Percentiles rank a stretch among this genome's conserved stretches.
phyloP scores from a whole-genome alignment of 129 eudicot genomes.

The Flaveria brownii region DNA sequence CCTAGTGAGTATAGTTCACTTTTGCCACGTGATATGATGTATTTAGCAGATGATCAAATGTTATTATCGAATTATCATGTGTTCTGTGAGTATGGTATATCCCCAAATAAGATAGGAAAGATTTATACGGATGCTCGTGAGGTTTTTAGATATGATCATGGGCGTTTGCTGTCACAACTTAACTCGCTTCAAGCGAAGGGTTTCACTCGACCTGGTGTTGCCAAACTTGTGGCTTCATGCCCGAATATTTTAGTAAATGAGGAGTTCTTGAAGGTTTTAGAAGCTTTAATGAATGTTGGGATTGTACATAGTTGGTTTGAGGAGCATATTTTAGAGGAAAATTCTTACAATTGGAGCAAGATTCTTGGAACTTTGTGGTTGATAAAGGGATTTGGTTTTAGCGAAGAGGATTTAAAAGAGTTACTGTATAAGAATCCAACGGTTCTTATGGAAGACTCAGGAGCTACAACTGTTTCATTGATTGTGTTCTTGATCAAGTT shows the following conservation, averaged over 20 bases:
- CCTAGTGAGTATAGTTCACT: conserved; percentile 48
- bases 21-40: conserved; percentile 59
- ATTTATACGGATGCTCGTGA: conserved; percentile 58
- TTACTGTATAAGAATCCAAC: conserved; percentile 44
- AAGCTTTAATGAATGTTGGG: conserved; percentile 42
- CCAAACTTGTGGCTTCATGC: conserved; percentile 49
- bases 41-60: conserved; percentile 55
- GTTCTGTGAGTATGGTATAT: conserved; percentile 64
- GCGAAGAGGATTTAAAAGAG: conserved; percentile 39
- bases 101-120: conserved; percentile 59
- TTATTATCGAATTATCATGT: conserved; percentile 69
- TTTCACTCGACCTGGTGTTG: conserved; percentile 43
- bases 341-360: conserved; percentile 54
- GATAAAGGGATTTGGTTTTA: conserved; percentile 44
- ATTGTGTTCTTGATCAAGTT: conserved; percentile 57
- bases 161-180: conserved; percentile 47
- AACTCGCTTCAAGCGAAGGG: conserved; percentile 48
- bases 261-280: conserved; percentile 43
- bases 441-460: conserved; percentile 53
- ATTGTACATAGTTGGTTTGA: conserved; percentile 59
- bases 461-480: conserved; percentile 41
- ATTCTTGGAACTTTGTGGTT: conserved; percentile 49
- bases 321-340: conserved; percentile 43
- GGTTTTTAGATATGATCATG: conserved; percentile 57
- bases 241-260: conserved; percentile 48